Conservation (phyloP, 2,329 filamentous ascomycete species). For the Tympanopsis confertula region DNA sequence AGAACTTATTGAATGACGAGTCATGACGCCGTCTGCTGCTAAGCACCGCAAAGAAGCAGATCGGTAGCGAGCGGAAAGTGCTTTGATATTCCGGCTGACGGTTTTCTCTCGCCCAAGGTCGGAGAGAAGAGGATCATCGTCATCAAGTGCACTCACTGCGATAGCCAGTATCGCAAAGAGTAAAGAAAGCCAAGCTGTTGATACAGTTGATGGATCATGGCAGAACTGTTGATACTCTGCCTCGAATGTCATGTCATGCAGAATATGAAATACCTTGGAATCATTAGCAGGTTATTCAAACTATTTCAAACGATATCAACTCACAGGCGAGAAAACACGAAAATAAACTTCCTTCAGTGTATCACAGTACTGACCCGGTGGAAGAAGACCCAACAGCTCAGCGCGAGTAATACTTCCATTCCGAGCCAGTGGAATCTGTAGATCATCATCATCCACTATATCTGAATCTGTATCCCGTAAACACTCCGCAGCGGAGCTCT, state of each 20-base stretch:
- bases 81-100: conserved; percentile 20
- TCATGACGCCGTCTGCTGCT: conserved; percentile 22
- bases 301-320: conserved; percentile 4
- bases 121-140: conserved; percentile 18
- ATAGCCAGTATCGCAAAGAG: conserved; percentile 23
- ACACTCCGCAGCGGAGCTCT: conserved; percentile 12
- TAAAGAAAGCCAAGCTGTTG: conserved; percentile 22
- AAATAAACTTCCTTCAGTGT: conserved; percentile 21
- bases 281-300: not conserved
- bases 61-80: conserved; percentile 21
- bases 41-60: conserved; percentile 22
- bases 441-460: conserved; percentile 15
- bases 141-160: conserved; percentile 20
- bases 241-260: conserved; percentile 25
- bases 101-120: conserved; percentile 22
- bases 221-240: conserved; percentile 22
- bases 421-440: conserved; percentile 16
- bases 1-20: conserved; percentile 23
- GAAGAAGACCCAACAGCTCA: conserved; percentile 17
- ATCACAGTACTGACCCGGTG: conserved; percentile 20
- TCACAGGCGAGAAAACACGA: conserved; percentile 22
- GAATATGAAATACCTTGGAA: conserved; percentile 20
- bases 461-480: conserved; percentile 13
- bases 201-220: conserved; percentile 18
- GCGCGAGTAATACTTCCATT: conserved; percentile 12